These are phyloP conservation scores for Anacardium occidentale DNA, from an alignment of 345 rosid species.

Conservation along the genomic window DNA sequence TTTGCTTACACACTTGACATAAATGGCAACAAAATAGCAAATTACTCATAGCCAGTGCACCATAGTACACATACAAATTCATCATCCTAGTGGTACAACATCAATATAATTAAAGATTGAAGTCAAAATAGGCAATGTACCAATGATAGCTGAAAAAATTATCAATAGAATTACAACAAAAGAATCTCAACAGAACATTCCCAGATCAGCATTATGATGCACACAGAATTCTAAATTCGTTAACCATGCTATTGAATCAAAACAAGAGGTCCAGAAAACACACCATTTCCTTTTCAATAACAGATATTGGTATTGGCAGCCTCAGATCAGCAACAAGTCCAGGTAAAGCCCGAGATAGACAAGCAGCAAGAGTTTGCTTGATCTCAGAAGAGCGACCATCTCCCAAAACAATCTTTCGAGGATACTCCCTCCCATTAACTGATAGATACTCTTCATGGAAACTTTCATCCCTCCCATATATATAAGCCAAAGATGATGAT, in stretches of 20 bases:
- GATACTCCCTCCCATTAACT: slow-evolving; percentile 72
- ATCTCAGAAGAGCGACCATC: slow-evolving; percentile 86
- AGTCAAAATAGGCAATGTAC: neutral
- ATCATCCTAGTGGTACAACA: neutral
- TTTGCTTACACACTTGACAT: neutral
- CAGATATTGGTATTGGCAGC: slow-evolving; percentile 63
- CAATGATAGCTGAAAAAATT: neutral
- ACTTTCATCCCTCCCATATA: slow-evolving; percentile 79
- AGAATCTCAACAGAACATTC: neutral
- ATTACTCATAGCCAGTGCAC: neutral
- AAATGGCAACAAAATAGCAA: neutral
- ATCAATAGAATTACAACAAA: neutral
- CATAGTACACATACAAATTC: neutral
- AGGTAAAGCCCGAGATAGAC: slow-evolving; percentile 80
- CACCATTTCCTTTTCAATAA: slow-evolving; percentile 82
- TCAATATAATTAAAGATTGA: neutral
- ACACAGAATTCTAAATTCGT: neutral
- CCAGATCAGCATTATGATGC: neutral
- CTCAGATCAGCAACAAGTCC: slow-evolving; percentile 63
- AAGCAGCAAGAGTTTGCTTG: slow-evolving; percentile 69
- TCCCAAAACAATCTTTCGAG: slow-evolving; percentile 43
- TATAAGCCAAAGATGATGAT: slow-evolving; percentile 83
- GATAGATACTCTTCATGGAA: slow-evolving; percentile 60
- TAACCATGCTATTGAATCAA: slow-evolving; percentile 3
- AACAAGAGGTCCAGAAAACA: slow-evolving; percentile 10